These are phyloP conservation scores for Saturnispora zaruensis DNA, from an alignment of 805 yeast species.

Conservation along the genomic window DNA sequence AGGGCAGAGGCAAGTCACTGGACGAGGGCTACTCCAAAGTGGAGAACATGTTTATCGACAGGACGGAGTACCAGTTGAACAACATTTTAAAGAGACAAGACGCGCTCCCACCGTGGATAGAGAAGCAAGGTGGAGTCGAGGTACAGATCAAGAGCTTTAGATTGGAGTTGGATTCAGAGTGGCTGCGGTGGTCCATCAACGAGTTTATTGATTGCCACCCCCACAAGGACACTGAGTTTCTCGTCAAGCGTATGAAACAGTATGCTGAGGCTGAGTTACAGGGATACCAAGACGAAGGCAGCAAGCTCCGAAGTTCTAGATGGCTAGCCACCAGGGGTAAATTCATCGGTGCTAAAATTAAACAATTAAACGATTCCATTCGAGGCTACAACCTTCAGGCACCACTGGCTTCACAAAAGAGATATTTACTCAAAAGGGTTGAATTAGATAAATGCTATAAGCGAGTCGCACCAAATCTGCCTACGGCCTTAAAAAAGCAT, in stretches of 20 bases:
- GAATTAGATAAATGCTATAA: conserved; percentile 36
- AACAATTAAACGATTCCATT: conserved; percentile 38
- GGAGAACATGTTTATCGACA: conserved; percentile 48
- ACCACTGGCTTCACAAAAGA: conserved; percentile 48
- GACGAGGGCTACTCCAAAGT: conserved; percentile 31
- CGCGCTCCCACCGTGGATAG: conserved; percentile 85
- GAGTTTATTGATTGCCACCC: conserved; percentile 24
- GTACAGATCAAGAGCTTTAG: conserved; percentile 41
- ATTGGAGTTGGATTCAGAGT: conserved; percentile 32
- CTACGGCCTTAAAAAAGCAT: conserved; percentile 17
- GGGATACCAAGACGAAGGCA: neutral
- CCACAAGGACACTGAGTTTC: conserved; percentile 14
- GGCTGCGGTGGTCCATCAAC: conserved; percentile 30
- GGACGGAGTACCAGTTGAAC: conserved; percentile 71
- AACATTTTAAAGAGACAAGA: conserved; percentile 69
- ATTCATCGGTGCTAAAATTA: conserved; percentile 30
- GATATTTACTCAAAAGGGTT: conserved; percentile 38
- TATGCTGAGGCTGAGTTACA: conserved; percentile 19
- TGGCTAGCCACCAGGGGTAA: conserved; percentile 33
- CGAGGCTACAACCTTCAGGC: conserved; percentile 59
- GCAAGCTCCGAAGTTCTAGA: conserved; percentile 16
- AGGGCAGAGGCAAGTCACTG: conserved; percentile 53
- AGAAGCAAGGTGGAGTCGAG: conserved; percentile 55
- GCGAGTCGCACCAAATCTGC: conserved; percentile 25
- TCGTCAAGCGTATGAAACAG: conserved; percentile 11